phyloP scores from a whole-genome alignment of 2,329 filamentous ascomycete genomes.

The Celoporthe dispersa region DNA sequence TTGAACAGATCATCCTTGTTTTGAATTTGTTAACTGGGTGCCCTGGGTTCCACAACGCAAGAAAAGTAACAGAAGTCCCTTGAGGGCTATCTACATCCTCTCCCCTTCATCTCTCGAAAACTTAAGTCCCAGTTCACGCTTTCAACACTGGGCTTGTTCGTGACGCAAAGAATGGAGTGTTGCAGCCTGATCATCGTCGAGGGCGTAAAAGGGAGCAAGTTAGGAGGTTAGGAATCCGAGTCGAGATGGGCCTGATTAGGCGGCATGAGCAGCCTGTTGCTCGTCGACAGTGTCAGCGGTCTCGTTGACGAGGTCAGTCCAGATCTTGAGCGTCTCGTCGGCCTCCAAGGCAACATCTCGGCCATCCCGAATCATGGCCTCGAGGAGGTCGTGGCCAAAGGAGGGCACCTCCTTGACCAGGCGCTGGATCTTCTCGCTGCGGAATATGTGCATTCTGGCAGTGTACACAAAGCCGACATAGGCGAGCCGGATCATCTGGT shows the following conservation, averaged over 20 bases:
- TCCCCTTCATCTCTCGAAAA: background rate
- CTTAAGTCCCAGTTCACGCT: background rate
- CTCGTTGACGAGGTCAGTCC: background rate
- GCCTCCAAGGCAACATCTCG: background rate
- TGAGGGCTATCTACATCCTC: background rate
- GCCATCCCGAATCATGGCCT: background rate
- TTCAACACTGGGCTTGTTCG: background rate
- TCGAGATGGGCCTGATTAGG: background rate
- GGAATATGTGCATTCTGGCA: background rate
- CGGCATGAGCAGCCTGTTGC: background rate
- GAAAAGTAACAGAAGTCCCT: no score
- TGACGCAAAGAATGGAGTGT: background rate
- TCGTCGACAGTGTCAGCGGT: background rate
- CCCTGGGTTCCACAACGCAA: no score
- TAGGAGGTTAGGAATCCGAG: background rate
- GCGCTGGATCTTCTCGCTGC: background rate
- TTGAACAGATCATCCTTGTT: background rate
- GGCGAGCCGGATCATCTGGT: background rate
- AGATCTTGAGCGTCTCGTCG: background rate
- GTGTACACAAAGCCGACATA: conserved; percentile 13
- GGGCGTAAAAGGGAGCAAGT: background rate
- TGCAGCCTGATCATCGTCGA: background rate
- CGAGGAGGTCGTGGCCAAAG: background rate
- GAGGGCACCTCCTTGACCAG: conserved; percentile 1
- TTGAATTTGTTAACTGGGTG: background rate